Base-by-base conservation (phyloP, 2,329 filamentous ascomycete genomes). In the Apiospora pterosperma region DNA sequence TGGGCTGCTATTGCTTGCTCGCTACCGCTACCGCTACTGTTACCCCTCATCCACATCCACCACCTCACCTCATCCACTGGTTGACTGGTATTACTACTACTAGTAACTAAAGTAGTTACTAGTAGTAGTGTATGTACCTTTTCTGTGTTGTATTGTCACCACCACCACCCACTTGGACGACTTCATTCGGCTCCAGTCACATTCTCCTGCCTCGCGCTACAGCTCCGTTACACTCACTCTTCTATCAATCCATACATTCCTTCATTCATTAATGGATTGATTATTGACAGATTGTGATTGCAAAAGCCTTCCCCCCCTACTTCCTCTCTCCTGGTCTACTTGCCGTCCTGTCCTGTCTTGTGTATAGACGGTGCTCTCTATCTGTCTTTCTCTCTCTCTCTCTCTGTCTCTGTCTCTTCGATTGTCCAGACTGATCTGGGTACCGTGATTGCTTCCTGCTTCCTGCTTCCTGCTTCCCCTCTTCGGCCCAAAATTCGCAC, bases 401-500 rank as follows among this genome's bases (percentile, higher is more conserved):
- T 38, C 42, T 23, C 55, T 19, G 34, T 38, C 55, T 38, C 42
- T 23, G 31, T 42, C 55, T 41, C 28, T 61, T 55, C 28, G 48
- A 34, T 55, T 55, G 48, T 34, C 34, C 48, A n/a, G 48, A 34
- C 28, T 34, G 48, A 10, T 55, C 38, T 31, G 48, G 48, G 28
- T 19, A 34, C 48, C 16, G 48, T 34, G 44, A 55, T 55, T 55
- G 48, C 42, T 36, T 52, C 42, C 36, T 36, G n/a, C 36, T 59
- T 52, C 61, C 44, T 55, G 48, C 42, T 36, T 52, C 42, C 36
- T 36, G n/a, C 36, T 59, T 52, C 61, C 44, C 62, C 48, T 55
- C 48, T 34, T 55, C 48, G 3, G n/a, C 16, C 28, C 28, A 55
- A 44, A 16, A 14, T 21, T 21, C 41, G n/a, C 44, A 52, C 44